These are phyloP conservation scores for Termitomyces sp. DNA, from an alignment of 768 basidiomycete genomes.

Conservation along the genomic window DNA sequence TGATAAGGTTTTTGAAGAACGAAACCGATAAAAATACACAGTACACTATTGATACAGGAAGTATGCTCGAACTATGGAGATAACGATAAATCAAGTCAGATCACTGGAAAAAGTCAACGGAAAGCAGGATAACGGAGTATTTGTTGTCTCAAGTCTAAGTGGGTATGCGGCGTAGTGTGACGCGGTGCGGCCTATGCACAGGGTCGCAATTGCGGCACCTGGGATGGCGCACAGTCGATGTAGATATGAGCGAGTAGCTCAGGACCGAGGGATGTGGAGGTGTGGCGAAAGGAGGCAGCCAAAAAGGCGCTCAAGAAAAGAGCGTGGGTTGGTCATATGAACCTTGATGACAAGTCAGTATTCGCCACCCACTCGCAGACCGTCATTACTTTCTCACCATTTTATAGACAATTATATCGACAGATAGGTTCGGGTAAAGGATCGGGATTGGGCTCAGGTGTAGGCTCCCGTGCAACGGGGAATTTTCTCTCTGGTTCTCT, in stretches of 20 bases:
- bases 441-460: constrained; percentile 7
- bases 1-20: background rate
- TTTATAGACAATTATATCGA: constrained; percentile 14
- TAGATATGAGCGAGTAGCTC: background rate
- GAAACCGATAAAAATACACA: background rate
- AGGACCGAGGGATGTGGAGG: background rate
- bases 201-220: background rate
- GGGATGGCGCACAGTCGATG: background rate
- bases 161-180: background rate
- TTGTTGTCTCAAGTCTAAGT: background rate
- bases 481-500: constrained; percentile 1
- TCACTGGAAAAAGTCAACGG: background rate
- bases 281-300: background rate
- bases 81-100: background rate
- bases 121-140: background rate
- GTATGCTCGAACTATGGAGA: background rate
- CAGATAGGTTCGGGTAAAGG: constrained; percentile 16
- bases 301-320: background rate
- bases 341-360: background rate
- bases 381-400: background rate
- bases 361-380: background rate
- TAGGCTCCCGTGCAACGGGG: constrained; percentile 15
- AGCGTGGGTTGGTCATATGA: background rate
- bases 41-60: constrained; percentile 5
- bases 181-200: background rate